Evolutionary conservation across 805 yeast genomes (phyloP), one percentile per base, ranked within the genome.

Genomic region (Wickerhamiella brachini): DNA sequence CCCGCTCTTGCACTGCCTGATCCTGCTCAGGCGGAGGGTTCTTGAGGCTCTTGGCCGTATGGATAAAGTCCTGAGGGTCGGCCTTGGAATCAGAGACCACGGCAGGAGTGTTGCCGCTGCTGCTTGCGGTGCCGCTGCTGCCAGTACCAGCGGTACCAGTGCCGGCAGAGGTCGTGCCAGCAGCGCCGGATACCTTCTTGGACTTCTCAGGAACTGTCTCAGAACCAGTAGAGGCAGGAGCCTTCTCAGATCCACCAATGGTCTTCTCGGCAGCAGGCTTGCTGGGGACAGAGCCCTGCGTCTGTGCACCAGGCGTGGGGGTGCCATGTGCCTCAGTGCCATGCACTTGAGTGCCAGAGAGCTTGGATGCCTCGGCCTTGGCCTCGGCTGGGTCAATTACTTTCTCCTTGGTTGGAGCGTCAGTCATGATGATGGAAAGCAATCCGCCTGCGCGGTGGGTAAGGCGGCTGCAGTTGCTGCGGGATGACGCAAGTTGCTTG

Each of bases 401-500:
- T 44, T n/a, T 44, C 34, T 17, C 29, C 21, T 13, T 7, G 10
- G 39, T 18, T 29, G 21, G 47, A 15, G 24, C 18, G 21, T 22
- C n/a, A 29, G 39, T 18, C n/a, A 18, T 29, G 47, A 17, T 17
- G 29, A n/a, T 22, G 46, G n/a, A 15, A 23, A 44, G 46, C 34
- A 44, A 44, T 7, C 20, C 3, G 34, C 34, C 46, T 4, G 41
- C 8, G 41, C 20, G 41, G 37, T 13, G 20, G 47, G 47, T 34
- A 17, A 15, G 15, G 23, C 17, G 13, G 20, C 46, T 20, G 22
- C 46, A n/a, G 23, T 23, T 44, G 34, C 31, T 44, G 46, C 46
- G 21, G 34, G 46, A 44, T 44, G 46, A 44, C 46, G 44, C 44
- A 41, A 20, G 44, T 41, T 20, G 44, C 24, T 41, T 41, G 44